Evolutionary conservation across 78 protist genomes (phyloP).

Genomic region (Bigelowiella natans): DNA sequence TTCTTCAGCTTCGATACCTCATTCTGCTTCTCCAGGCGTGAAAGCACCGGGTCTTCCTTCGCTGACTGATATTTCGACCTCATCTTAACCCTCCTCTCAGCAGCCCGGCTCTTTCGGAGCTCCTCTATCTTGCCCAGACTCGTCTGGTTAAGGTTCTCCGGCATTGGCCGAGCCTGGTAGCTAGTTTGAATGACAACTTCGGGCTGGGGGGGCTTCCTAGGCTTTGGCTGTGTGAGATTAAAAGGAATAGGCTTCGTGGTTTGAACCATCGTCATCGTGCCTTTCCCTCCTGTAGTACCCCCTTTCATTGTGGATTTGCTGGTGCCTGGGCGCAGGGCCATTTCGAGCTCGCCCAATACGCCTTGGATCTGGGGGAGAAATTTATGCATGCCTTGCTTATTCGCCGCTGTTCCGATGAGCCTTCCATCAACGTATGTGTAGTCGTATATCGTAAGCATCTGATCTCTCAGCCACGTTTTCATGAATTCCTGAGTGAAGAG

Average conservation of each 20-base stretch:
- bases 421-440: background rate
- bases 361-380: background rate
- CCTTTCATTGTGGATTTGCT: background rate
- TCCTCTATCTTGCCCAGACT: background rate
- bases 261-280: too few relatives aligned
- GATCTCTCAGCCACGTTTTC: background rate
- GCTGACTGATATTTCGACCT: background rate
- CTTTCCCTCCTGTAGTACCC: background rate
- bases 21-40: background rate
- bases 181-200: background rate
- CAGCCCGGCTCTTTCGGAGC: background rate
- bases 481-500: background rate
- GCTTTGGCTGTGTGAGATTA: background rate
- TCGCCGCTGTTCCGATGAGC: background rate
- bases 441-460: background rate
- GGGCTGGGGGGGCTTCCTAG: background rate
- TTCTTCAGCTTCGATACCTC: background rate
- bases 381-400: background rate
- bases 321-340: background rate
- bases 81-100: background rate
- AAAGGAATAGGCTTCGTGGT: background rate
- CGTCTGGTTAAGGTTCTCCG: background rate
- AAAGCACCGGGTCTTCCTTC: background rate
- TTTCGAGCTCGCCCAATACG: background rate
- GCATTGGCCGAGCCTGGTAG: background rate